Base-by-base conservation (phyloP, 139 green algal genomes). In the Axilococcus clingmanii region DNA sequence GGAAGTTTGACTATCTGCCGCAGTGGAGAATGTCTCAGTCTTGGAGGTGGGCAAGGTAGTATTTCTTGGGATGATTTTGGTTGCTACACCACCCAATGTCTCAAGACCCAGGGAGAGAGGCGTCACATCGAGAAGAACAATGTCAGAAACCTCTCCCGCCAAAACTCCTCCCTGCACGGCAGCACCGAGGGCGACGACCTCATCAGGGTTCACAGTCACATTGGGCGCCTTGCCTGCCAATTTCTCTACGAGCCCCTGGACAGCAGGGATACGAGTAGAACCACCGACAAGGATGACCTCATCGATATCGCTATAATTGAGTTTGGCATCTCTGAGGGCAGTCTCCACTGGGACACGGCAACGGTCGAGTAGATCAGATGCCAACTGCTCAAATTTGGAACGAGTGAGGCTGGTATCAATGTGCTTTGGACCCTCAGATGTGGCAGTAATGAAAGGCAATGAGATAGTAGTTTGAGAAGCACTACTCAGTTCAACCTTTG, bases 401-500 rank as follows among this genome's bases (percentile, higher is more conserved):
- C 80, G 69, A 2, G 75, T 84, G 15, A 97, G 68, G 41, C 38
- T 73, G 41, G 76, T 83, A 70, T 97, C 92, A 48, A 99, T 97
- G 86, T 99, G 92, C 85, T 99, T 99, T 58, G 92, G 91, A 23
- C 92, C 92, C 8, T 97, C 89, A 17, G 89, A 83, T 29, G 91
- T 97, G 48, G 92, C 92, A 31, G 92, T 99, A 77, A 99, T 99
- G 85, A 99, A 99, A 54, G 92, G 92, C 59, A 99, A 75, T 60
- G 87, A 94, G 73, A 99, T 95, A 66, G 40, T 66, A 27, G 86
- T 95, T 63, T 90, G 47, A 19, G 59, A 62, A 19, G 86, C 55
- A 19, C 68, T 68, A 1, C 77, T 92, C 36, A 99, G 83, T 85
- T 99, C 92, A 50, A 96, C 95, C 87, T 99, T 99, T 55, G 92